A percentile compares a stretch with the other conserved stretches of the same genome.
Evolutionary conservation across 2,329 filamentous ascomycete species (phyloP).

Genomic region (Colletotrichum sp.): DNA sequence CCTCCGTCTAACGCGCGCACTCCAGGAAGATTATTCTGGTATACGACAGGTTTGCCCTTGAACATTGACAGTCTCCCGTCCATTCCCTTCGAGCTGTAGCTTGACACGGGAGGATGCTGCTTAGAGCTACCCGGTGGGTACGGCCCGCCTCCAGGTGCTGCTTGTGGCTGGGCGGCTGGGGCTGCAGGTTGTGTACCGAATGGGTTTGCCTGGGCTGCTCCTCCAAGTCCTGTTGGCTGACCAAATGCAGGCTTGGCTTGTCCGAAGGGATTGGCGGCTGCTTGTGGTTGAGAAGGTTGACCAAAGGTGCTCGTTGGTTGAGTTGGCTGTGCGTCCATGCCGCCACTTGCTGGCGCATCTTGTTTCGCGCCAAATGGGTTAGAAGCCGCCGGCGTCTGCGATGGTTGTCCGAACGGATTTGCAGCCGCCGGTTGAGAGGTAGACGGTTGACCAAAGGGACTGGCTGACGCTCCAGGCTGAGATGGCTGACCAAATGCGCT

Average conservation of each 20-base stretch:
- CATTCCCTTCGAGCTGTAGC: slow-evolving; percentile 47
- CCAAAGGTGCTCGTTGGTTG: slow-evolving; percentile 33
- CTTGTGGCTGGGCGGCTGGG: slow-evolving; percentile 12
- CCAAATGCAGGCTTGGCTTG: slow-evolving; percentile 32
- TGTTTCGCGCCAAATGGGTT: slow-evolving; percentile 31
- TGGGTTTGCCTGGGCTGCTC: slow-evolving; percentile 23
- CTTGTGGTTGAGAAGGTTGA: slow-evolving; percentile 22
- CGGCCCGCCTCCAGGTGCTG: slow-evolving; percentile 33
- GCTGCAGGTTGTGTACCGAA: slow-evolving; percentile 25
- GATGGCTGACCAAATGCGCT: slow-evolving; percentile 9
- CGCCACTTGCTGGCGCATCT: background rate
- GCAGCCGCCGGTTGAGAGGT: slow-evolving; percentile 18
- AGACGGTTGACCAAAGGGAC: background rate
- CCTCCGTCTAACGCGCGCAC: slow-evolving; percentile 57
- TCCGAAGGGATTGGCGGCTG: slow-evolving; percentile 33
- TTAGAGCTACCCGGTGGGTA: slow-evolving; percentile 50
- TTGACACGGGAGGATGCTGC: slow-evolving; percentile 48
- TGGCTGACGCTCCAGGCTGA: background rate
- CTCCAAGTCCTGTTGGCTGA: slow-evolving; percentile 19
- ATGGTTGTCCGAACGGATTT: slow-evolving; percentile 24
- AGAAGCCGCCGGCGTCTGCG: slow-evolving; percentile 18
- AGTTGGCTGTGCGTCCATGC: slow-evolving; percentile 9
- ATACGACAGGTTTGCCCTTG: slow-evolving; percentile 68
- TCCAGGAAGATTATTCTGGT: slow-evolving; percentile 56
- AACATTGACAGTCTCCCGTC: slow-evolving; percentile 58